Evolutionary conservation across 129 eudicot genomes (phyloP).

Genomic region (Ambrosia artemisiifolia): DNA sequence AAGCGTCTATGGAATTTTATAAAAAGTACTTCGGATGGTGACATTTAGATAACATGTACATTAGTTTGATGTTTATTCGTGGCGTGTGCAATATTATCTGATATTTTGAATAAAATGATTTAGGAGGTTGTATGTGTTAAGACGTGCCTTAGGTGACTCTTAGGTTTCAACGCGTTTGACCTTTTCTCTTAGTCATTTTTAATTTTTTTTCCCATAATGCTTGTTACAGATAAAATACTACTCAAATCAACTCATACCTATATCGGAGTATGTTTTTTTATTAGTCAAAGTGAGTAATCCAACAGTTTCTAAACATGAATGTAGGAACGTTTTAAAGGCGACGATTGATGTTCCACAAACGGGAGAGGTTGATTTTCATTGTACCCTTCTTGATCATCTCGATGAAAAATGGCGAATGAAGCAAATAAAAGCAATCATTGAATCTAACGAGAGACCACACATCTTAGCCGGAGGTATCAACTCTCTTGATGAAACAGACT

Average conservation of each 20-base stretch:
- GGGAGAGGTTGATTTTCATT: conserved; percentile 79
- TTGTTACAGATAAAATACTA: background rate
- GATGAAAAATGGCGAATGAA: conserved; percentile 96
- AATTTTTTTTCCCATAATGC: background rate
- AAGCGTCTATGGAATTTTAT: background rate
- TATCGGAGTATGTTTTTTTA: background rate
- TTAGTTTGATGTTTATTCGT: conserved; percentile 5
- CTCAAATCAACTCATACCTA: background rate
- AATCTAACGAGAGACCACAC: conserved; percentile 75
- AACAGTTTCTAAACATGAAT: conserved; percentile 19
- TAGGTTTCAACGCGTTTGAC: background rate
- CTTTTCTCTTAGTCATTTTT: background rate
- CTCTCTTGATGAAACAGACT: conserved; percentile 86
- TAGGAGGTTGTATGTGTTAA: background rate
- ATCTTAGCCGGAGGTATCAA: conserved; percentile 92
- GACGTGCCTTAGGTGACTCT: background rate
- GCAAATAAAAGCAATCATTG: conserved; percentile 76
- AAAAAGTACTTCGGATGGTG: background rate
- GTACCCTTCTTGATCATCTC: conserved; percentile 90
- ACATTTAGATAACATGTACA: background rate
- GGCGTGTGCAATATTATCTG: background rate
- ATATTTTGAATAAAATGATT: background rate
- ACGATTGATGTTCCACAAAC: conserved; percentile 81
- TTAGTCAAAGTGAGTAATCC: background rate
- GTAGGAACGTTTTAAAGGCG: conserved; percentile 92